A percentile compares a stretch with the other conserved stretches of the same genome.
Evolutionary conservation across 176 grass and related monocot genomes (phyloP).

Genomic region (Oryza glumipatula): DNA sequence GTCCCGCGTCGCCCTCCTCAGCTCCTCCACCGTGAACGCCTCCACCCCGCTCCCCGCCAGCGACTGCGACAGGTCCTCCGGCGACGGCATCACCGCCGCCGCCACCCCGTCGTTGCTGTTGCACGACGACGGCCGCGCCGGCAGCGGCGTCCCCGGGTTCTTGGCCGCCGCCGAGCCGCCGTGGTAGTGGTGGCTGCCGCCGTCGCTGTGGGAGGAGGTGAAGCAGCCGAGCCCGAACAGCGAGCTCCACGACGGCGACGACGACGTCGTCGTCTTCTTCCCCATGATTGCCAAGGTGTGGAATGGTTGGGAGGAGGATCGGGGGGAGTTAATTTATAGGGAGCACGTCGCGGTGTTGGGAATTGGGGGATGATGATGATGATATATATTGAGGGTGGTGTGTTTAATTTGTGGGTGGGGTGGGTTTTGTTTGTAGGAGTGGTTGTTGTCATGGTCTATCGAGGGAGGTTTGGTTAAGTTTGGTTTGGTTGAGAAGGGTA

Average conservation of each 20-base stretch:
- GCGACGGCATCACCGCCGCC: conserved; percentile 9
- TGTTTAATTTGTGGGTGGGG: background rate
- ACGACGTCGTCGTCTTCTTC: conserved; percentile 16
- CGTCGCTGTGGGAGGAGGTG: conserved; percentile 18
- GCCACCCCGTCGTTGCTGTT: background rate
- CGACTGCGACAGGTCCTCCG: conserved; percentile 59
- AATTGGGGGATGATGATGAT: too few relatives aligned
- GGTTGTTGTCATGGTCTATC: conserved; percentile 1
- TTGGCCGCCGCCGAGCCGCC: conserved; percentile 2
- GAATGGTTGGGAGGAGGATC: background rate
- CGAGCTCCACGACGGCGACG: conserved; percentile 34
- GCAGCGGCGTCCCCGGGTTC: background rate
- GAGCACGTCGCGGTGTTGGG: background rate
- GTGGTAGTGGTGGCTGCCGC: background rate
- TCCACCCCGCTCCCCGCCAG: conserved; percentile 62
- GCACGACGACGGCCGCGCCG: background rate
- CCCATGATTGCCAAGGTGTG: conserved; percentile 16
- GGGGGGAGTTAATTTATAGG: background rate
- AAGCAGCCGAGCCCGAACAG: conserved; percentile 52
- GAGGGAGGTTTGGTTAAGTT: background rate
- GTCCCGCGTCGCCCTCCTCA: conserved; percentile 52
- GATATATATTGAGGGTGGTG: background rate
- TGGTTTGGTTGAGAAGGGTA: background rate
- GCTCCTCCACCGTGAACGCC: conserved; percentile 63
- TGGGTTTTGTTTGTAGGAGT: conserved; percentile 16